Conservation (phyloP, 345 rosid species). For the Boechera stricta region DNA sequence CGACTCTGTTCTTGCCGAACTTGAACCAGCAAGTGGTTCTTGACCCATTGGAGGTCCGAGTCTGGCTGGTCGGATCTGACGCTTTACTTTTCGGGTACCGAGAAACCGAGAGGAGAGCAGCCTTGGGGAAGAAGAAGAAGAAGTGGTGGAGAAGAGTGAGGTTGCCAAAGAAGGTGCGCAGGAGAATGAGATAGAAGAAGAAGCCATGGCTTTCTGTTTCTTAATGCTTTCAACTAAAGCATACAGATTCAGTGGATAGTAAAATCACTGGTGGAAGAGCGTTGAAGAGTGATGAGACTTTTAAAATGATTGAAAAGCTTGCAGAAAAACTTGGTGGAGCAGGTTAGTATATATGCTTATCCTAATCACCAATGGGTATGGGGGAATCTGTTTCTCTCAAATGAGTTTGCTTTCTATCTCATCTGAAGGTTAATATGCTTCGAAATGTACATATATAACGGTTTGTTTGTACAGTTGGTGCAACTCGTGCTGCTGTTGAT, state of each 20-base stretch:
- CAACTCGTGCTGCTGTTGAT: slow-evolving; percentile 99
- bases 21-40: slow-evolving; percentile 81
- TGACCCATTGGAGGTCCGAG: slow-evolving; percentile 73
- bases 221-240: slow-evolving; percentile 35
- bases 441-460: neutral
- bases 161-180: slow-evolving; percentile 43
- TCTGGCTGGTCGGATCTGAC: slow-evolving; percentile 35
- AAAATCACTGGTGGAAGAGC: slow-evolving; percentile 98
- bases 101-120: slow-evolving; percentile 57
- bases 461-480: slow-evolving; percentile 72
- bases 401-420: neutral
- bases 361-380: slow-evolving; percentile 9
- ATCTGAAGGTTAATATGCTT: neutral
- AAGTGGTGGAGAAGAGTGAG: slow-evolving; percentile 42
- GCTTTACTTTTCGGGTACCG: slow-evolving; percentile 45
- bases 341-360: slow-evolving; percentile 52
- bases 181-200: slow-evolving; percentile 43
- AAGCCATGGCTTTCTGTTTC: slow-evolving; percentile 48
- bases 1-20: slow-evolving; percentile 86
- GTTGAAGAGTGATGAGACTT: slow-evolving; percentile 88
- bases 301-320: slow-evolving; percentile 91
- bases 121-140: slow-evolving; percentile 42
- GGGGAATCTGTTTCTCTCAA: neutral
- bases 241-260: slow-evolving; percentile 27
- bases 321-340: slow-evolving; percentile 98